phyloP scores from a whole-genome alignment of 2,329 filamentous ascomycete genomes.

The Aspergillus bombycis region DNA sequence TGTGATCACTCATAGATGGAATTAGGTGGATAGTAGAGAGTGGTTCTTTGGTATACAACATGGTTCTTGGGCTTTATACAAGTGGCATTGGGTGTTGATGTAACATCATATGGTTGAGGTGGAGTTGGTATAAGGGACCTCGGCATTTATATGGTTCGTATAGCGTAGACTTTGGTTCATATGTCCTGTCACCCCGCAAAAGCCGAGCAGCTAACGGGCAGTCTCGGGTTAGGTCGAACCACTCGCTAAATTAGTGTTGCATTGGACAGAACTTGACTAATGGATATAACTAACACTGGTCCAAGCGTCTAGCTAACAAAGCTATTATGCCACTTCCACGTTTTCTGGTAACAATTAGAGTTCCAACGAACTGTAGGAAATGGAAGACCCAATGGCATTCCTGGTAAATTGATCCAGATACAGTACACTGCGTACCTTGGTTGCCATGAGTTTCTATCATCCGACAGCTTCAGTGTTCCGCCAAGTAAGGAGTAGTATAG shows the following conservation, averaged over 20 bases:
- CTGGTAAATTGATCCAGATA: too few relatives aligned
- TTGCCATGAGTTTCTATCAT: too few relatives aligned
- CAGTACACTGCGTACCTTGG: too few relatives aligned
- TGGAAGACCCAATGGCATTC: too few relatives aligned
- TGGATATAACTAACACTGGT: neutral
- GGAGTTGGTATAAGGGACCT: slow-evolving; percentile 2
- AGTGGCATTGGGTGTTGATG: neutral
- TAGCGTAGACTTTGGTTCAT: neutral
- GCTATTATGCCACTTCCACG: too few relatives aligned
- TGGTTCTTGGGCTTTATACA: neutral
- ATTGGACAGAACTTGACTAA: neutral
- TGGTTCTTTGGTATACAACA: neutral
- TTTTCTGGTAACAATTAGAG: too few relatives aligned
- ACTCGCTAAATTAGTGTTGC: too few relatives aligned
- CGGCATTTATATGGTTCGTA: neutral
- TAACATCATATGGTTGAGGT: slow-evolving; percentile 1
- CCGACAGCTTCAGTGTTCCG: too few relatives aligned
- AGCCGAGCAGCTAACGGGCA: neutral
- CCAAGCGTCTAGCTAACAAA: too few relatives aligned
- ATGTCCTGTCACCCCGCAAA: neutral
- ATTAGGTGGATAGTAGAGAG: neutral
- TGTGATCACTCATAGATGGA: neutral
- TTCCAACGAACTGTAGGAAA: too few relatives aligned
- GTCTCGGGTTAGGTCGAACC: neutral
- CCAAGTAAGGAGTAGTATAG: too few relatives aligned